A percentile compares a stretch with the other conserved stretches of the same genome.
phyloP scores from a whole-genome alignment of 2,329 filamentous ascomycete genomes.

The Sphaerulina musiva region DNA sequence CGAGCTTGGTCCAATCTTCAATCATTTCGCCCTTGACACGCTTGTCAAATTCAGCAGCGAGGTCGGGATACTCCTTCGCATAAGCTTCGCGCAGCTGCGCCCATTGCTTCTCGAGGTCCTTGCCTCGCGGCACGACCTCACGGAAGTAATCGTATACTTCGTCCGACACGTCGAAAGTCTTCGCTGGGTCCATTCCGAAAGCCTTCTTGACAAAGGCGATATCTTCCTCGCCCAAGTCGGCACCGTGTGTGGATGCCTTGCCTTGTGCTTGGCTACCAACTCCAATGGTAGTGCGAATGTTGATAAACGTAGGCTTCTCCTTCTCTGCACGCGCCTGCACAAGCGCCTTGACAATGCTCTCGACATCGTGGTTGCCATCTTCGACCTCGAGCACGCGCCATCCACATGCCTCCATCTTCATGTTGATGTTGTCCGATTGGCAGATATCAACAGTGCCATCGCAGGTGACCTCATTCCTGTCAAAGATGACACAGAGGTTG shows the following conservation, averaged over 20 bases:
- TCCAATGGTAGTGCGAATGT: conserved; percentile 52
- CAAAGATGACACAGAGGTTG: conserved; percentile 53
- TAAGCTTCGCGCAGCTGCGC: conserved; percentile 42
- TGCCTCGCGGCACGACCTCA: conserved; percentile 43
- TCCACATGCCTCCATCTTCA: conserved; percentile 51
- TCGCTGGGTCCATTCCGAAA: conserved; percentile 45
- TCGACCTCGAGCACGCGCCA: conserved; percentile 51
- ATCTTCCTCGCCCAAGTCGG: conserved; percentile 50
- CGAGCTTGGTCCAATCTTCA: conserved; percentile 44
- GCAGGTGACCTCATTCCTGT: conserved; percentile 56
- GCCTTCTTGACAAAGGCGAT: conserved; percentile 51
- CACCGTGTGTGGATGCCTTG: conserved; percentile 52
- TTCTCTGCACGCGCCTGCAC: conserved; percentile 32
- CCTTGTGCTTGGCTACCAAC: conserved; percentile 46
- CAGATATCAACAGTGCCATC: conserved; percentile 49
- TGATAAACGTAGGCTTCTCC: conserved; percentile 51
- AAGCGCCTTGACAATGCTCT: conserved; percentile 45
- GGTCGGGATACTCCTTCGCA: conserved; percentile 43
- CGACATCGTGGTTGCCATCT: conserved; percentile 50
- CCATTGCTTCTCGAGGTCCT: conserved; percentile 46
- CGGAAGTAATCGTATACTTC: conserved; percentile 49
- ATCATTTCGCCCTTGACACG: conserved; percentile 46
- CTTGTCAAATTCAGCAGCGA: conserved; percentile 45
- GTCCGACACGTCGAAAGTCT: conserved; percentile 37
- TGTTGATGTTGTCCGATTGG: conserved; percentile 51